These are phyloP conservation scores for Tarenaya hassleriana DNA, from an alignment of 345 rosid genomes.

Conservation along the genomic window DNA sequence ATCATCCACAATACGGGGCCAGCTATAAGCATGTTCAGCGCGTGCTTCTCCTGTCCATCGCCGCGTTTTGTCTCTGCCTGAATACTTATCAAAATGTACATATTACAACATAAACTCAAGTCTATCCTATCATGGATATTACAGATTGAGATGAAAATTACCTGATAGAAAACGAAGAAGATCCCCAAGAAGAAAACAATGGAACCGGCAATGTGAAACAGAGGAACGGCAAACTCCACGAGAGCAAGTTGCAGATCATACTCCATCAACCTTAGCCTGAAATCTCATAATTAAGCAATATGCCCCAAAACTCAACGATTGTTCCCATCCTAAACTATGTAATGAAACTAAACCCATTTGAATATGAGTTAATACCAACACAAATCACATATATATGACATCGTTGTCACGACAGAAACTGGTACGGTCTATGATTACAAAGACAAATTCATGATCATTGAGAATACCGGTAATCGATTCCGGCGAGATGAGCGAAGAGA, in stretches of 20 bases:
- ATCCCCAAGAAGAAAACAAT: conserved; percentile 51
- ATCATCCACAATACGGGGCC: conserved; percentile 67
- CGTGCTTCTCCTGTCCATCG: conserved; percentile 47
- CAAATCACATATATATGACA: conserved; percentile 1
- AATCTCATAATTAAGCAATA: not conserved
- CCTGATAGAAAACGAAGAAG: conserved; percentile 63
- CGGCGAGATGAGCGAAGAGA: conserved; percentile 72
- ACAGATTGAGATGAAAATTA: conserved; percentile 1
- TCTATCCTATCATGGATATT: not conserved
- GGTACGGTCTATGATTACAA: too few relatives aligned
- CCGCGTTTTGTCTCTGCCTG: conserved; percentile 50
- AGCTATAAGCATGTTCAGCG: conserved; percentile 56
- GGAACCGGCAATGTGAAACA: conserved; percentile 57
- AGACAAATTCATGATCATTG: too few relatives aligned
- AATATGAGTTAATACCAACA: too few relatives aligned
- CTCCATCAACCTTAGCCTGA: conserved; percentile 41
- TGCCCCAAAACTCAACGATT: not conserved
- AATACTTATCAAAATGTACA: conserved; percentile 3
- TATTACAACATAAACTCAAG: not conserved
- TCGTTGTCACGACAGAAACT: too few relatives aligned
- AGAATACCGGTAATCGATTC: conserved; percentile 63
- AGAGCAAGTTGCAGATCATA: conserved; percentile 65
- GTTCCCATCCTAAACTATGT: not conserved
- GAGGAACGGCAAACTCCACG: conserved; percentile 72
- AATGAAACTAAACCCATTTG: not conserved